Conservation (phyloP, 192 early-diverging fungal species). For the Lunasporangiospora selenospora region DNA sequence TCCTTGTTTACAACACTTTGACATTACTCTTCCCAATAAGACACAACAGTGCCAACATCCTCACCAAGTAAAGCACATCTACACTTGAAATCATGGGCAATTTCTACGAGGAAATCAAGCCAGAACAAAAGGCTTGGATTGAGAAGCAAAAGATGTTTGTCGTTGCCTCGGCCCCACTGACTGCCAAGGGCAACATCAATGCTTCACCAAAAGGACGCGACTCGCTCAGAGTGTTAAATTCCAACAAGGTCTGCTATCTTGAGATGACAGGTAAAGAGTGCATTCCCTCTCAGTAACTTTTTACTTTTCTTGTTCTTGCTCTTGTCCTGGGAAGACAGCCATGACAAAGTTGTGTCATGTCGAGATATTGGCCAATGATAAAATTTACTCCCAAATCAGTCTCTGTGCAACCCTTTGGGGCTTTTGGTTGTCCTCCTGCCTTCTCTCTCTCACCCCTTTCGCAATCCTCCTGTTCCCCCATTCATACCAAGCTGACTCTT, state of each 20-base stretch:
- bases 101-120: slow-evolving; percentile 49
- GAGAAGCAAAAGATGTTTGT: slow-evolving; percentile 61
- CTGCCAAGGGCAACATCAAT: slow-evolving; percentile 56
- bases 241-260: slow-evolving; percentile 41
- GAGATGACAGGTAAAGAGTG: slow-evolving; percentile 40
- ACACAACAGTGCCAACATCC: not conserved
- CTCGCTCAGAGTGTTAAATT: slow-evolving; percentile 49
- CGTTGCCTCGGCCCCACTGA: slow-evolving; percentile 57
- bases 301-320: not conserved
- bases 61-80: too few species aligned
- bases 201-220: slow-evolving; percentile 65
- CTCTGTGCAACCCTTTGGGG: not conserved
- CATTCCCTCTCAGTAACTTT: too few species aligned
- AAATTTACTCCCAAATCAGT: not conserved
- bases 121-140: slow-evolving; percentile 55
- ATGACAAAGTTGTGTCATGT: too few species aligned
- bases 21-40: not conserved
- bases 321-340: not conserved
- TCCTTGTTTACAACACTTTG: too few species aligned
- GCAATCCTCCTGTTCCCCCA: too few species aligned
- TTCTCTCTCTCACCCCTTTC: too few species aligned
- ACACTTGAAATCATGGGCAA: too few species aligned
- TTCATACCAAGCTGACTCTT: not conserved
- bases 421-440: not conserved
- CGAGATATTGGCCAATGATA: too few species aligned